A percentile compares a stretch with the other conserved stretches of the same genome.
Conservation (phyloP, 2,329 filamentous ascomycete species). For the Allantophomopsis cytisporea region DNA sequence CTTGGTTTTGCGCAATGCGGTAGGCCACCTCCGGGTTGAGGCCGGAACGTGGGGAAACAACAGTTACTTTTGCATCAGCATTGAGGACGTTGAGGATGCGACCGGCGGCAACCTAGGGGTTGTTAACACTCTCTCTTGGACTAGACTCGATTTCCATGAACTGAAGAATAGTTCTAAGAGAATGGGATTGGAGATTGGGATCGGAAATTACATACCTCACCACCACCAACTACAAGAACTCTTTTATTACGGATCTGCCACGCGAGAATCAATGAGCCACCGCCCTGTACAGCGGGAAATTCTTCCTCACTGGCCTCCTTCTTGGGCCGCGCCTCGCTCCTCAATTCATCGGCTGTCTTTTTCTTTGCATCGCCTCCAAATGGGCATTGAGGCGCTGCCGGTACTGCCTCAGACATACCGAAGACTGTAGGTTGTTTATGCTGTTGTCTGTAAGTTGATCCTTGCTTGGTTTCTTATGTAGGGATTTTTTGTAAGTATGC, state of each 20-base stretch:
- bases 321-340: slow-evolving; percentile 2
- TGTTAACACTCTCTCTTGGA: slow-evolving; percentile 8
- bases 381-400: too few species aligned
- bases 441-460: too few species aligned
- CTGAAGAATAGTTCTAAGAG: neutral
- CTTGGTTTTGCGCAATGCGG: slow-evolving; percentile 61
- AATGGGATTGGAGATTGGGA: too few species aligned
- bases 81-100: slow-evolving; percentile 91
- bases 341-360: too few species aligned
- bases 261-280: slow-evolving; percentile 85
- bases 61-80: slow-evolving; percentile 80
- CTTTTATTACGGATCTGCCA: slow-evolving; percentile 89
- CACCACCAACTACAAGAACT: slow-evolving; percentile 86
- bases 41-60: slow-evolving; percentile 67
- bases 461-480: too few species aligned
- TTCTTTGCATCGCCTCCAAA: too few species aligned
- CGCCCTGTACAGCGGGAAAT: slow-evolving; percentile 75
- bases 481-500: too few species aligned
- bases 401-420: too few species aligned
- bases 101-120: slow-evolving; percentile 73
- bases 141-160: slow-evolving; percentile 1
- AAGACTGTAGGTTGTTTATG: too few species aligned
- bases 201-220: slow-evolving; percentile 57
- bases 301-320: slow-evolving; percentile 11
- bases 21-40: slow-evolving; percentile 81